phyloP scores from a whole-genome alignment of 2,329 filamentous ascomycete genomes.

The Exophiala spinifera region DNA sequence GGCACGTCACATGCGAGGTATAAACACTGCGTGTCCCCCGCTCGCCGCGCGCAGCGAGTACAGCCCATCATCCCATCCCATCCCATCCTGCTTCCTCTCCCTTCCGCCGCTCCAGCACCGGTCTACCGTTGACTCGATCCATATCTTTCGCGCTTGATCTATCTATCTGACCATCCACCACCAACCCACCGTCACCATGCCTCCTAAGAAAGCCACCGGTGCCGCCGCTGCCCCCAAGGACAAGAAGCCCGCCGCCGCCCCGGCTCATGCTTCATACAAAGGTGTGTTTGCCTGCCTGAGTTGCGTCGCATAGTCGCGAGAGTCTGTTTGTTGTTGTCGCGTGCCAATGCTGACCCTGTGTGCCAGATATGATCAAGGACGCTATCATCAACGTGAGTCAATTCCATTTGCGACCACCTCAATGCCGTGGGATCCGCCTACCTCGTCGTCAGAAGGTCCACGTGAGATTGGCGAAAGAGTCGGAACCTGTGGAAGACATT shows the following conservation, averaged over 20 bases:
- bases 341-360: constrained; percentile 51
- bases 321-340: constrained; percentile 47
- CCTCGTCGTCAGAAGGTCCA: not conserved
- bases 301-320: constrained; percentile 44
- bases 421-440: constrained; percentile 34
- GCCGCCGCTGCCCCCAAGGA: constrained; percentile 42
- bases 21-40: constrained; percentile 33
- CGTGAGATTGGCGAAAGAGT: constrained; percentile 2
- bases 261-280: constrained; percentile 64
- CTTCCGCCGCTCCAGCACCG: constrained; percentile 9
- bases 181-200: constrained; percentile 48
- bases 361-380: constrained; percentile 69
- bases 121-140: constrained; percentile 20
- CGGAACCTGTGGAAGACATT: not conserved
- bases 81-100: constrained; percentile 11
- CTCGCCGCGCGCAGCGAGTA: constrained; percentile 37
- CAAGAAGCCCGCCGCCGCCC: constrained; percentile 56
- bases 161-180: constrained; percentile 18
- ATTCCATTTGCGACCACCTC: constrained; percentile 48
- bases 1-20: constrained; percentile 26
- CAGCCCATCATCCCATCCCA: constrained; percentile 36
- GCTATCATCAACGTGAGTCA: constrained; percentile 67
- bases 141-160: constrained; percentile 14
- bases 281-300: constrained; percentile 54
- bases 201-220: constrained; percentile 61